phyloP scores from a whole-genome alignment of 768 basidiomycete genomes.

The Gloeopeniophorella convolvens region DNA sequence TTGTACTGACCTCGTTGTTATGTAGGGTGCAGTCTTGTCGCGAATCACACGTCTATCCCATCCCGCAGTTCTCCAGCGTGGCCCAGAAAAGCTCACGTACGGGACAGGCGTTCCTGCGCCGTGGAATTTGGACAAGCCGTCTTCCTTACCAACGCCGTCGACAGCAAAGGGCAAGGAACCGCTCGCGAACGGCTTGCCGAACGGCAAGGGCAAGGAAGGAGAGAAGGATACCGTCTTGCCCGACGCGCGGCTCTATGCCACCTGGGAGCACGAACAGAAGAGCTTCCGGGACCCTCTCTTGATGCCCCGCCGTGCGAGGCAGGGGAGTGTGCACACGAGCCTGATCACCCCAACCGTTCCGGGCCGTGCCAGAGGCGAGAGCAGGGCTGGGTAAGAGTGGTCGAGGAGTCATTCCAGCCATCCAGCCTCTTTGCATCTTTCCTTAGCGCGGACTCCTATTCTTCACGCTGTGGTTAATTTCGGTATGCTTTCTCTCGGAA shows the following conservation, averaged over 20 bases:
- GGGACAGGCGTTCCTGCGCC: conserved; percentile 37
- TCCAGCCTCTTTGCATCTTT: too few species aligned
- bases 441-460: conserved; percentile 6
- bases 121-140: conserved; percentile 36
- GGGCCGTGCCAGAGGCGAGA: conserved; percentile 17
- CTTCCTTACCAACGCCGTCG: conserved; percentile 20
- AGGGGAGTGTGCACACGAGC: conserved; percentile 19
- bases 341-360: conserved; percentile 8
- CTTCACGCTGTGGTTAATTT: conserved; percentile 8
- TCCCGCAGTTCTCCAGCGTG: conserved; percentile 57
- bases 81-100: conserved; percentile 34
- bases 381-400: conserved; percentile 14
- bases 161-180: conserved; percentile 23
- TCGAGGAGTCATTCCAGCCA: too few species aligned
- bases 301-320: conserved; percentile 23
- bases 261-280: conserved; percentile 45
- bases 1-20: background rate
- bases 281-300: conserved; percentile 33
- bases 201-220: conserved; percentile 25
- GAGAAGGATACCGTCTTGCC: conserved; percentile 31
- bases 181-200: conserved; percentile 21
- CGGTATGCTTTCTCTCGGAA: conserved; percentile 8
- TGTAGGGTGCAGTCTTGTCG: conserved; percentile 46
- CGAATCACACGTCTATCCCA: conserved; percentile 60
- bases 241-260: conserved; percentile 44